phyloP scores from a whole-genome alignment of 192 early-diverging fungal genomes.

The Coemansia sp. region DNA sequence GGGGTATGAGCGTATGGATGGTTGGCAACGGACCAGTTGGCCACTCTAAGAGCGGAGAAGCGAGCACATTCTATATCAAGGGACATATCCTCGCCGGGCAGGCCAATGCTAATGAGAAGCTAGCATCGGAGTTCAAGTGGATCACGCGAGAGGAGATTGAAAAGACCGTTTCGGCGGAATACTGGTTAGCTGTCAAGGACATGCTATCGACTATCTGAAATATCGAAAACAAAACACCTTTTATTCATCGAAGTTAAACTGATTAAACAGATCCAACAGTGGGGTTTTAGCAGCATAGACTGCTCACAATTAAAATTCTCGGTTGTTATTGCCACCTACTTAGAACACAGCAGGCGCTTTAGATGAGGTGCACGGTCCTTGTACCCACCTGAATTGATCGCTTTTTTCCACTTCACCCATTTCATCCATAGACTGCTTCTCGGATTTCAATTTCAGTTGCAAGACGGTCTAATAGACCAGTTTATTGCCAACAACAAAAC shows the following conservation, averaged over 20 bases:
- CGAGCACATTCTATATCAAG: constrained; percentile 82
- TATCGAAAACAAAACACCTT: neutral
- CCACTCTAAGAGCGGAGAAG: constrained; percentile 53
- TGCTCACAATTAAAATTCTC: too few relatives aligned
- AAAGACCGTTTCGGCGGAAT: constrained; percentile 28
- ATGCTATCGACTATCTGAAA: constrained; percentile 37
- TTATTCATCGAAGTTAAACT: neutral
- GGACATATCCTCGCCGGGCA: constrained; percentile 76
- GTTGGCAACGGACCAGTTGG: constrained; percentile 84
- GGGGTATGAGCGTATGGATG: constrained; percentile 77
- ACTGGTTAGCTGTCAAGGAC: constrained; percentile 47
- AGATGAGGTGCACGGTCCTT: too few relatives aligned
- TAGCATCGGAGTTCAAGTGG: constrained; percentile 47
- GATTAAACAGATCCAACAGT: neutral
- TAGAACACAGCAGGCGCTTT: too few relatives aligned
- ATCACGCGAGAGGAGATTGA: constrained; percentile 48
- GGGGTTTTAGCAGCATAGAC: too few relatives aligned
- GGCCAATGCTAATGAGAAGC: constrained; percentile 26
- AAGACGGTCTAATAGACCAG: too few relatives aligned
- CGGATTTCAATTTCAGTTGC: too few relatives aligned
- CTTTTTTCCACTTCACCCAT: too few relatives aligned
- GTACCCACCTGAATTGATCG: too few relatives aligned
- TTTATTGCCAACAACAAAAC: neutral
- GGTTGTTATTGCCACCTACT: too few relatives aligned
- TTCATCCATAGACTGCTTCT: too few relatives aligned